Evolutionary conservation across 345 rosid species (phyloP).

Genomic region (Hypericum perforatum): DNA sequence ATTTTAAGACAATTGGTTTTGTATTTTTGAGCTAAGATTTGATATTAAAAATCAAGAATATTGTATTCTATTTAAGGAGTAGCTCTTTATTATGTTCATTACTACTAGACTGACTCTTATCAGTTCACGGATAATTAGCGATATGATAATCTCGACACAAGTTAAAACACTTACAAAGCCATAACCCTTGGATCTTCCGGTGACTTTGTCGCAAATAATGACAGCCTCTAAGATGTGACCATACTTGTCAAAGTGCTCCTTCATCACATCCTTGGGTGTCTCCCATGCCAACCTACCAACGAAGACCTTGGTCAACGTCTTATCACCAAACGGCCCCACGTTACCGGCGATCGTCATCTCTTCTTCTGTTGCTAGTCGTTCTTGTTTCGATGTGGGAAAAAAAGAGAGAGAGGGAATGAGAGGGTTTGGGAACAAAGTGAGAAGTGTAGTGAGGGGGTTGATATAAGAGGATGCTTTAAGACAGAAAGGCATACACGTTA

Average conservation of each 20-base stretch:
- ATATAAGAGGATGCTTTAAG: slow-evolving; percentile 11
- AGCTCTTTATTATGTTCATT: no score
- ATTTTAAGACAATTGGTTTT: no score
- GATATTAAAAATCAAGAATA: no score
- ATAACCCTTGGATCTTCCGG: slow-evolving; percentile 97
- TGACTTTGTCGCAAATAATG: slow-evolving; percentile 76
- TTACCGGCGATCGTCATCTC: background rate
- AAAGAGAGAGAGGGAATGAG: slow-evolving; percentile 7
- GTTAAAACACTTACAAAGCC: slow-evolving; percentile 56
- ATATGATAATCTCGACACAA: background rate
- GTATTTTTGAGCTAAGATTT: no score
- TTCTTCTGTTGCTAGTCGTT: background rate
- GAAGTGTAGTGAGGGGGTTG: slow-evolving; percentile 12
- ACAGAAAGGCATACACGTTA: slow-evolving; percentile 61
- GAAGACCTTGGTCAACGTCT: slow-evolving; percentile 88
- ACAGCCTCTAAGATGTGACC: slow-evolving; percentile 96
- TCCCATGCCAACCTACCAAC: slow-evolving; percentile 99
- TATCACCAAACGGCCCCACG: slow-evolving; percentile 64
- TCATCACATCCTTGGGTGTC: slow-evolving; percentile 71
- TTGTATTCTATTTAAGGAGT: no score
- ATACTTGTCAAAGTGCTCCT: slow-evolving; percentile 77
- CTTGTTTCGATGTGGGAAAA: background rate
- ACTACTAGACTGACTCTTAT: no score
- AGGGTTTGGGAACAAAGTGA: slow-evolving; percentile 21
- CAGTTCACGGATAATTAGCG: no score